Percentiles rank a stretch among this genome's conserved stretches.
Evolutionary conservation across 805 yeast genomes (phyloP).

Genomic region (Diddensiella caesifluorescens): DNA sequence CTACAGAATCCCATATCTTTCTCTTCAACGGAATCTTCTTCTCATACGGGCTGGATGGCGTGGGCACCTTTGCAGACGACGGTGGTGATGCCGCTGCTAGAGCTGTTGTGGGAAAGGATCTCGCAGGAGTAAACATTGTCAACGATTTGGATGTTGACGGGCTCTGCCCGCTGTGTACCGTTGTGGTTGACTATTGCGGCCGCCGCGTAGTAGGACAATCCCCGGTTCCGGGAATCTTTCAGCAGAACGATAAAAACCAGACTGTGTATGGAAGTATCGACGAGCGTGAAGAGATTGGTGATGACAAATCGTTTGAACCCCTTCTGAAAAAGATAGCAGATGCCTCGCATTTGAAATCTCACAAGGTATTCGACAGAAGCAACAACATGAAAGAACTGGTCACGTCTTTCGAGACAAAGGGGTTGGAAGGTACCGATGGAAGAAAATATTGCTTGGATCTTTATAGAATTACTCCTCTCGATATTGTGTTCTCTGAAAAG

Average conservation of each 20-base stretch:
- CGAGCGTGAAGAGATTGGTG: conserved; percentile 45
- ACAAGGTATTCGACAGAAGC: conserved; percentile 49
- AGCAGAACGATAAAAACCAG: conserved; percentile 42
- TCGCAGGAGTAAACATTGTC: conserved; percentile 62
- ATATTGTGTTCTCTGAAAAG: conserved; percentile 67
- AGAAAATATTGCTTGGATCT: conserved; percentile 81
- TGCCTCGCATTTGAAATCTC: conserved; percentile 72
- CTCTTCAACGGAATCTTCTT: conserved; percentile 82
- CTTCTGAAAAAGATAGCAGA: conserved; percentile 60
- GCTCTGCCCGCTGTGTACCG: conserved; percentile 67
- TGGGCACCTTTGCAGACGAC: conserved; percentile 55
- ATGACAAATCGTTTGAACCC: conserved; percentile 49
- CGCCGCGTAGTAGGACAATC: conserved; percentile 86
- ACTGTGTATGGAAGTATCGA: conserved; percentile 75
- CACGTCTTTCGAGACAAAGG: conserved; percentile 77
- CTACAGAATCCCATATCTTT: conserved; percentile 55
- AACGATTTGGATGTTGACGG: conserved; percentile 60
- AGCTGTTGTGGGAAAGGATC: conserved; percentile 71
- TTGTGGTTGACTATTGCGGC: conserved; percentile 88
- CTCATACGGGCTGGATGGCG: conserved; percentile 67
- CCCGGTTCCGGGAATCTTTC: conserved; percentile 88
- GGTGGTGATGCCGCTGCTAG: conserved; percentile 89
- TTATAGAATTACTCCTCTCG: conserved; percentile 79
- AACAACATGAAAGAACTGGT: conserved; percentile 47
- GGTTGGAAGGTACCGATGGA: conserved; percentile 78